These are phyloP conservation scores for Nemania sp. DNA, from an alignment of 2,329 filamentous ascomycete genomes.

Conservation along the genomic window DNA sequence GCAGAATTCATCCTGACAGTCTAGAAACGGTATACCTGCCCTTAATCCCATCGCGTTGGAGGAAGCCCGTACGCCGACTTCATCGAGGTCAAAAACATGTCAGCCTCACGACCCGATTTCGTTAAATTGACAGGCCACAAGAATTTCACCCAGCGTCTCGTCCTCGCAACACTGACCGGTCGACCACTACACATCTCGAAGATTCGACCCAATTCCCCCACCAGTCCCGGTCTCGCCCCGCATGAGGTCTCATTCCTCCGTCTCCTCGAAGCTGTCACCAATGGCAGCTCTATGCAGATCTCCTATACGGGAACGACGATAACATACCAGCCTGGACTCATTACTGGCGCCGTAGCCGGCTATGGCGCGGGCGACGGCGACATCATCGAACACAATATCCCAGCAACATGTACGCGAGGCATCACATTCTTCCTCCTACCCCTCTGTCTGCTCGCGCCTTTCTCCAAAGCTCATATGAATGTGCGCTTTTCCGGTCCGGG, in stretches of 20 bases:
- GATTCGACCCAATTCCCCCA: constrained; percentile 88
- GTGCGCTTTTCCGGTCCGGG: constrained; percentile 90
- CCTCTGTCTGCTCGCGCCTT: constrained; percentile 89
- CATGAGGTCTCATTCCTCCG: constrained; percentile 97
- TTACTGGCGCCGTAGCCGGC: constrained; percentile 82
- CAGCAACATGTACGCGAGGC: constrained; percentile 80
- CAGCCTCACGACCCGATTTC: constrained; percentile 60
- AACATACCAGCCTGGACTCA: constrained; percentile 90
- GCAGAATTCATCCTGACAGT: constrained; percentile 47
- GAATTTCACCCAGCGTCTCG: constrained; percentile 83
- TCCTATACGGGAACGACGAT: constrained; percentile 96
- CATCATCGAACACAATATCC: constrained; percentile 83
- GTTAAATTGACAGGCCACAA: constrained; percentile 87
- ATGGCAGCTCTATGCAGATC: constrained; percentile 94
- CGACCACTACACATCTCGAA: constrained; percentile 90
- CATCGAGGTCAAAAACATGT: constrained; percentile 44
- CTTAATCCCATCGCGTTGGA: constrained; percentile 15
- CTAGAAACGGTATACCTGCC: constrained; percentile 9
- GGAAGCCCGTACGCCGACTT: constrained; percentile 20
- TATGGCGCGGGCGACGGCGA: constrained; percentile 76
- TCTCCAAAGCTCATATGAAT: constrained; percentile 91
- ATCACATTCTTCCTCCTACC: constrained; percentile 93
- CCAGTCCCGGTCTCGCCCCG: constrained; percentile 87
- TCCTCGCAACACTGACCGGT: constrained; percentile 91
- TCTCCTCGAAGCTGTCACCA: constrained; percentile 93